Evolutionary conservation across 306 rosid species (phyloP).

Genomic region (Begonia peltatifolia): DNA sequence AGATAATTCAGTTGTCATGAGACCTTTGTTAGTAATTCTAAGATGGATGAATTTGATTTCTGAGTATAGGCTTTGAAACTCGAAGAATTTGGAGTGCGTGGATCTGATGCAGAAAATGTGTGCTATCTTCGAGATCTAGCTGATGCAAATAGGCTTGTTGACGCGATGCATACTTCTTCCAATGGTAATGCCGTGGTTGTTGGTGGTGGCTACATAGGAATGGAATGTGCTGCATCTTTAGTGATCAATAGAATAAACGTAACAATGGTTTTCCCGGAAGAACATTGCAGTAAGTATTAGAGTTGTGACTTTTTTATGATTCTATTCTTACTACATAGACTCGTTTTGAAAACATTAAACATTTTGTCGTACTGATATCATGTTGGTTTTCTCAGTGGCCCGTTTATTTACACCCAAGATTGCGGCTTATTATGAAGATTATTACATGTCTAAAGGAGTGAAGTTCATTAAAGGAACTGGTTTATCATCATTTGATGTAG

Average conservation of each 20-base stretch:
- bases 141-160: conserved; percentile 68
- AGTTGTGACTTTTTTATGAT: neutral
- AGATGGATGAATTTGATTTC: too few species aligned
- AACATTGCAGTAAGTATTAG: conserved; percentile 75
- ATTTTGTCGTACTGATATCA: neutral
- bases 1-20: too few species aligned
- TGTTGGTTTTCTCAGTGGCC: conserved; percentile 54
- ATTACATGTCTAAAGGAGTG: conserved; percentile 73
- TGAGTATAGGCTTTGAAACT: conserved; percentile 67
- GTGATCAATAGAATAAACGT: conserved; percentile 82
- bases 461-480: conserved; percentile 81
- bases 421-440: conserved; percentile 76
- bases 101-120: conserved; percentile 87
- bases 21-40: too few species aligned
- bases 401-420: conserved; percentile 88
- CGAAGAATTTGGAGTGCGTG: conserved; percentile 91
- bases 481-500: conserved; percentile 72
- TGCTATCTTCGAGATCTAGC: conserved; percentile 71
- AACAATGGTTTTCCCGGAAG: conserved; percentile 96
- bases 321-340: too few species aligned
- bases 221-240: conserved; percentile 96
- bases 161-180: conserved; percentile 45
- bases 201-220: conserved; percentile 96
- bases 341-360: too few species aligned
- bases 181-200: conserved; percentile 90